phyloP scores from a whole-genome alignment of 495 filamentous ascomycete species.

The Tuber calosporum region DNA sequence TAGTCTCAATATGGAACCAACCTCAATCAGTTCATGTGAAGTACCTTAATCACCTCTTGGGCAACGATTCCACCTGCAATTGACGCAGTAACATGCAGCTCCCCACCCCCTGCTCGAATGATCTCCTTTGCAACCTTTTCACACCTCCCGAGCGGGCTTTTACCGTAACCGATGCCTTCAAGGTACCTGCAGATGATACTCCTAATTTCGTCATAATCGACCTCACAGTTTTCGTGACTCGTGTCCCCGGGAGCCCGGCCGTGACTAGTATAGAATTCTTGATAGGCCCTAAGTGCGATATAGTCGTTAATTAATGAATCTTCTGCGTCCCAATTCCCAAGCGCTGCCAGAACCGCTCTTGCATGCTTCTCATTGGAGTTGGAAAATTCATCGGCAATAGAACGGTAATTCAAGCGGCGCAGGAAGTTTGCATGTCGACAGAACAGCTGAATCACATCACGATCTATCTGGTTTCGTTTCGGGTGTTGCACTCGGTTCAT shows the following conservation, averaged over 20 bases:
- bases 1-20: background rate
- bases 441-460: constrained; percentile 80
- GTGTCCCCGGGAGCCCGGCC: constrained; percentile 32
- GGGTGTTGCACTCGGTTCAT: constrained; percentile 51
- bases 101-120: constrained; percentile 56
- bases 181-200: constrained; percentile 28
- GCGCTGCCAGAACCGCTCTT: constrained; percentile 18
- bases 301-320: constrained; percentile 55
- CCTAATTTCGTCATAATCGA: constrained; percentile 22
- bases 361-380: constrained; percentile 19
- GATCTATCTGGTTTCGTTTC: constrained; percentile 36
- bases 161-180: constrained; percentile 31
- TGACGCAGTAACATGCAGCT: constrained; percentile 91
- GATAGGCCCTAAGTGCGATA: constrained; percentile 56
- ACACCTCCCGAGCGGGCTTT: constrained; percentile 44
- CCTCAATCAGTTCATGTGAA: background rate
- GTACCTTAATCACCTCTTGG: constrained; percentile 82
- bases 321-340: constrained; percentile 36
- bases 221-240: constrained; percentile 16
- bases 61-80: constrained; percentile 85
- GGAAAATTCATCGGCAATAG: constrained; percentile 46
- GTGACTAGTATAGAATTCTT: constrained; percentile 23
- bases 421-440: constrained; percentile 94
- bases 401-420: constrained; percentile 66
- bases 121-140: constrained; percentile 46